A percentile compares a stretch with the other conserved stretches of the same genome.
phyloP scores from a whole-genome alignment of 2,329 filamentous ascomycete genomes.

The Paecilomyces sp. region DNA sequence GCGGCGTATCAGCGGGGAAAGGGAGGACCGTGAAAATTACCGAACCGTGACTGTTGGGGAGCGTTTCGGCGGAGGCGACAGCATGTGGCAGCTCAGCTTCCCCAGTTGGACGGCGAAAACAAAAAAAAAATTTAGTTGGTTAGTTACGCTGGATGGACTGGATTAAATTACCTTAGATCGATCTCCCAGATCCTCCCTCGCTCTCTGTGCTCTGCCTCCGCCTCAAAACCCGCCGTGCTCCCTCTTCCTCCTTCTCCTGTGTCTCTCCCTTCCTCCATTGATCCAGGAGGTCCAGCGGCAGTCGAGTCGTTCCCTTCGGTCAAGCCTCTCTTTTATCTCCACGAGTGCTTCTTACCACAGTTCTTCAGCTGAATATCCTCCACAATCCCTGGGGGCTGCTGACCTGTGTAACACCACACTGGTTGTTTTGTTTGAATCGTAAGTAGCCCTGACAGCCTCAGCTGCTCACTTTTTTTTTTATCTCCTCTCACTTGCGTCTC shows the following conservation, averaged over 20 bases:
- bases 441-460: not conserved
- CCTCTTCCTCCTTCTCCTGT: not conserved
- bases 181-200: not conserved
- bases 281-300: not conserved
- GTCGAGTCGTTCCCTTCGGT: not conserved
- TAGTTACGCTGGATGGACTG: not conserved
- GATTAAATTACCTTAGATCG: not conserved
- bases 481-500: not conserved
- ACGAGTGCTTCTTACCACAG: not conserved
- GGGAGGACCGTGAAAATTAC: not conserved
- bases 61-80: not conserved
- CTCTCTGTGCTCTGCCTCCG: not conserved
- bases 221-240: not conserved
- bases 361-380: not conserved
- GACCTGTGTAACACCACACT: not conserved
- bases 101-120: not conserved
- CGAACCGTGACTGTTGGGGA: not conserved
- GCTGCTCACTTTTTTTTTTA: not conserved
- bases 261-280: not conserved
- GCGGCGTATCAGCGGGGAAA: not conserved
- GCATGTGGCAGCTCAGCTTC: not conserved
- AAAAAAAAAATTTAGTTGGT: not conserved
- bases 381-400: not conserved
- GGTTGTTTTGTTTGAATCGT: not conserved
- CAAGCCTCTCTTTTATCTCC: not conserved